These are phyloP conservation scores for Austroboletus eburneus DNA, from an alignment of 768 basidiomycete species.

Conservation along the genomic window DNA sequence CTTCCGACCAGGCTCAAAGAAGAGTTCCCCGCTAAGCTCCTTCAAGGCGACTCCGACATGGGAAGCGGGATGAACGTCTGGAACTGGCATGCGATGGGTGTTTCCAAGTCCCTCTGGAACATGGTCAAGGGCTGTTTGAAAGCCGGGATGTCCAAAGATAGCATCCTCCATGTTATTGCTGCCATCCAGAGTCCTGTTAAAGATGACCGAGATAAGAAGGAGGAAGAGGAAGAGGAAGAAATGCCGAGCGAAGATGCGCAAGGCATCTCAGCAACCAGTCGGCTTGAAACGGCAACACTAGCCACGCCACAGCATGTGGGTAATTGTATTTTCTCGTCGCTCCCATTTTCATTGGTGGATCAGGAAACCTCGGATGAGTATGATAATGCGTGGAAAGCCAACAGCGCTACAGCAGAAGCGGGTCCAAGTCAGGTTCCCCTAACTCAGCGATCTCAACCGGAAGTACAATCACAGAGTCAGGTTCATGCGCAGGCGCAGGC, in stretches of 20 bases:
- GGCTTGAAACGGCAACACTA: slow-evolving; percentile 22
- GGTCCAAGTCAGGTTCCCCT: slow-evolving; percentile 20
- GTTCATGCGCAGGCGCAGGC: slow-evolving; percentile 12
- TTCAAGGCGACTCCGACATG: slow-evolving; percentile 54
- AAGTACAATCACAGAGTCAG: slow-evolving; percentile 14
- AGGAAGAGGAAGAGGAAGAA: slow-evolving; percentile 33
- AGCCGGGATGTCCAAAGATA: slow-evolving; percentile 57
- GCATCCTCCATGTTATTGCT: slow-evolving; percentile 54
- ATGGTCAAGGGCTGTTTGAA: slow-evolving; percentile 59
- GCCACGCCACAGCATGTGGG: slow-evolving; percentile 27
- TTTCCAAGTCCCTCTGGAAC: slow-evolving; percentile 69
- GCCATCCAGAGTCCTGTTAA: slow-evolving; percentile 46
- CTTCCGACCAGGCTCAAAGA: slow-evolving; percentile 65
- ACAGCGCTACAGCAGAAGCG: slow-evolving; percentile 39
- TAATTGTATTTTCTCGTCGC: neutral
- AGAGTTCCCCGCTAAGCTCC: slow-evolving; percentile 66
- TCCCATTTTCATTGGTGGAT: slow-evolving; percentile 8
- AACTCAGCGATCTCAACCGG: slow-evolving; percentile 23
- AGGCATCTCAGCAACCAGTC: slow-evolving; percentile 18
- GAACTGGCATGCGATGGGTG: slow-evolving; percentile 76
- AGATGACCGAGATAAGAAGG: slow-evolving; percentile 34
- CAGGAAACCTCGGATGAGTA: slow-evolving; percentile 51
- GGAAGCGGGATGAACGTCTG: slow-evolving; percentile 59
- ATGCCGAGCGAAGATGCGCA: slow-evolving; percentile 29
- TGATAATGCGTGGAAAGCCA: slow-evolving; percentile 60